A percentile compares a stretch with the other conserved stretches of the same genome.
Evolutionary conservation across 495 filamentous ascomycete genomes (phyloP).

Genomic region (Hypoxylon crocopeplum): DNA sequence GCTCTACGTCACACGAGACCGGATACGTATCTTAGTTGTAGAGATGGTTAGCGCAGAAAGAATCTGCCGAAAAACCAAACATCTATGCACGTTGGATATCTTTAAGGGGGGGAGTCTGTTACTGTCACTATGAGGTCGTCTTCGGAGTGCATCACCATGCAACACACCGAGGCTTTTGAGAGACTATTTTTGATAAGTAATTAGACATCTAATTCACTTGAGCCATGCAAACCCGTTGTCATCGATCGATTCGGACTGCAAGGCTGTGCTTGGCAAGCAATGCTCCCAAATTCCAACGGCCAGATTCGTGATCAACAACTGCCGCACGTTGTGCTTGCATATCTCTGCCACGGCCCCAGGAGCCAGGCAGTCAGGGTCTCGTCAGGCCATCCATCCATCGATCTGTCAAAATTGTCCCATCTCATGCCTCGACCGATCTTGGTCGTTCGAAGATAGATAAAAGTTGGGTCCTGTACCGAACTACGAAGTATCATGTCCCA

Average conservation of each 20-base stretch:
- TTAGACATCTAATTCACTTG: background rate
- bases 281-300: background rate
- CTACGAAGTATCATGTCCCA: background rate
- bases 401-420: conserved; percentile 7
- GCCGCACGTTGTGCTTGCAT: background rate
- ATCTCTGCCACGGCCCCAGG: background rate
- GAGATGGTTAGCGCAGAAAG: no score
- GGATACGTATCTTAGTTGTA: background rate
- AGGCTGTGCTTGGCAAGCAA: background rate
- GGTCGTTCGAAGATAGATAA: conserved; percentile 1
- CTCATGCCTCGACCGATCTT: conserved; percentile 14
- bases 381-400: conserved; percentile 3
- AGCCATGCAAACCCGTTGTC: background rate
- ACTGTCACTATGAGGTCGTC: background rate
- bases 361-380: background rate
- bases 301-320: background rate
- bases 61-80: no score
- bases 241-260: background rate
- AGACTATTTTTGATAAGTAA: background rate
- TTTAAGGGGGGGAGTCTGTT: background rate
- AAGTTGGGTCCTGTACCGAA: conserved; percentile 21
- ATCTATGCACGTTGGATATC: background rate
- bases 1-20: background rate
- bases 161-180: background rate
- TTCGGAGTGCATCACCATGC: background rate